Base-by-base conservation (phyloP, 2,329 filamentous ascomycete species). In the Fusarium tuaranense region DNA sequence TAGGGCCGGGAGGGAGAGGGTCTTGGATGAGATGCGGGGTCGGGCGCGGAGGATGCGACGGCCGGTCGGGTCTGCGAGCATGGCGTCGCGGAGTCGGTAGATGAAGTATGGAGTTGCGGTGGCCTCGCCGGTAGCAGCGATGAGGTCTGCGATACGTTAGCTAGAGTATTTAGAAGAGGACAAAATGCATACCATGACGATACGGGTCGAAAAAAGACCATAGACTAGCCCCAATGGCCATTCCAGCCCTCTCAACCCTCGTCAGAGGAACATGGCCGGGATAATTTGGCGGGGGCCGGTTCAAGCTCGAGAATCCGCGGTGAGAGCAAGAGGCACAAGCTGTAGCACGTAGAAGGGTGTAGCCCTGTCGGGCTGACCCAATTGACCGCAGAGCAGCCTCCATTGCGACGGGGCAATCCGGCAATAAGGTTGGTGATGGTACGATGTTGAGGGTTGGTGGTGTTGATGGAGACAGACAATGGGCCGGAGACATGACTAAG, bases 91-190 rank as follows among this genome's bases (percentile, higher is more conserved):
- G 22, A 99, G 94, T 67, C 94, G 94, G 84, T 94, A 91, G 83
- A 98, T 95, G 86, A 98, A 98, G 88, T 95, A 98, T 14, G 97
- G 97, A 12, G 95, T 95, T 25, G 95, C 95, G 4, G 97, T 98
- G 32, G 95, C 92, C 87, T 99, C 97, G 80, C 95, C 96, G n/a
- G 97, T 90, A 38, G 95, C 91, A 38, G 97, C 97, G 78, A 99
- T 97, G 76, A 99, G 91, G 86, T 99, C 97, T 94, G 16, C 1
- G 13, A 20, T 25, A 14, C 25, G 27, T 65, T 38, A 71, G 64
- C 27, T 14, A 38, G 30, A 27, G 48, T 39, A 58, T 38, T 59
- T 14, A 20, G 14, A 1, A 2, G 5, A 5, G 4, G 16, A 20
- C 20, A 4, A 14, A 18, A 14, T 18, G 68, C 78, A 61, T 86